Base-by-base conservation (phyloP, 306 rosid genomes). In the Sphenostylis stenocarpa region DNA sequence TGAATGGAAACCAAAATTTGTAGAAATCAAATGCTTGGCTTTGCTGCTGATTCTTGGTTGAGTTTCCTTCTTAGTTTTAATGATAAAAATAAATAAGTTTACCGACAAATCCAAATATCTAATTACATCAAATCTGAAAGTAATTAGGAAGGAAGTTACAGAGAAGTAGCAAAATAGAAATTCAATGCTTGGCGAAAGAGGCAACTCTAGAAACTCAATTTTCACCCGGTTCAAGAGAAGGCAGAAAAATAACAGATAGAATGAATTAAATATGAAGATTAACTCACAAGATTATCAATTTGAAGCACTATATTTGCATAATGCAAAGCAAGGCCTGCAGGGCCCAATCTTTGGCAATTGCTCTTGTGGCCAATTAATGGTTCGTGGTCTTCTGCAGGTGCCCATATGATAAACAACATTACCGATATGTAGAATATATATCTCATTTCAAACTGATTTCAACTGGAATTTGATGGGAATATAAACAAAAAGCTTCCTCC, bases 261-360 rank as follows among this genome's bases (percentile, higher is more conserved):
- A 55, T 61, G 69, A 64, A 68, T 26, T 51, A 77, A 70, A 65
- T 51, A 36, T 36, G 64, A 72, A 70, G 55, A 29, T 48, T 55
- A 45, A 87, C 97, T 78, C 79, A 92, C 97, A 70, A 92, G 89
- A 36, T 85, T 90, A 87, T 92, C 93, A 12, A 92, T 90, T 85
- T 90, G 96, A 78, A 90, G 88, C 52, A 92, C 83, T 41, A 90
- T 88, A 71, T 92, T 90, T 79, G 97, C 97, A 85, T 92, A 88
- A 82, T 92, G 97, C 84, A 92, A 86, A 41, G 91, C 76, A 80
- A 92, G 93, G 61, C 97, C 97, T 10, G 96, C 88, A 68, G 91
- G 88, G 80, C 97, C 97, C 81, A 92, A 73, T 68, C 87, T 87
- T 77, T 84, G 90, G 72, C 57, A 63, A 64, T 75, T 81, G 73